Conservation (phyloP, 331 rosid genomes). For the Malus hybrid region DNA sequence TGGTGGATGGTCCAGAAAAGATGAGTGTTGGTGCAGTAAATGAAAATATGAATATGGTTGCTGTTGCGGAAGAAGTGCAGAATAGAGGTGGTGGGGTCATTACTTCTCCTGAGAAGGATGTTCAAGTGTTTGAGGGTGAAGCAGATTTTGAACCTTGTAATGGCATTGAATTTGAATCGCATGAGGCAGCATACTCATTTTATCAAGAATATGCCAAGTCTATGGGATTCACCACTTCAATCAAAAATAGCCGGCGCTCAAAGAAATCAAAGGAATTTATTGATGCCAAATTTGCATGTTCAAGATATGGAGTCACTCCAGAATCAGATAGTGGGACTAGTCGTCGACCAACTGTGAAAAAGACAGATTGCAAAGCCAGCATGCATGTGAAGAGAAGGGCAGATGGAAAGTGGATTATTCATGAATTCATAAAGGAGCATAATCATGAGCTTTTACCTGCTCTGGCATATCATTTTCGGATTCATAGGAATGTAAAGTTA, state of each 20-base stretch:
- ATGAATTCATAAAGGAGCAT: conserved; percentile 48
- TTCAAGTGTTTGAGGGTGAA: conserved; percentile 32
- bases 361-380: conserved; percentile 55
- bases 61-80: conserved; percentile 26
- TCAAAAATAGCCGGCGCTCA: conserved; percentile 44
- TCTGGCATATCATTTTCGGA: conserved; percentile 56
- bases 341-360: conserved; percentile 46
- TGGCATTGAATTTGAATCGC: conserved; percentile 47
- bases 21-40: conserved; percentile 6
- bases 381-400: conserved; percentile 45
- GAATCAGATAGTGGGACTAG: conserved; percentile 43
- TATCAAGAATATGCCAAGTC: conserved; percentile 52
- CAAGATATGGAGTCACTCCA: conserved; percentile 49
- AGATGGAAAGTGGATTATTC: conserved; percentile 56
- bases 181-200: conserved; percentile 44
- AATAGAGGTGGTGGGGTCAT: conserved; percentile 17
- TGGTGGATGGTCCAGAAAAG: conserved; percentile 18
- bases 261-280: conserved; percentile 48
- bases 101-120: conserved; percentile 25
- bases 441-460: conserved; percentile 51
- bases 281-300: conserved; percentile 53
- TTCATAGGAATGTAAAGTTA: conserved; percentile 52
- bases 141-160: conserved; percentile 30
- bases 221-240: conserved; percentile 54
- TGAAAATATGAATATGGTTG: conserved; percentile 24